A percentile compares a stretch with the other conserved stretches of the same genome.
These are phyloP conservation scores for Kandelia obovata DNA, from an alignment of 345 rosid species.

Conservation along the genomic window DNA sequence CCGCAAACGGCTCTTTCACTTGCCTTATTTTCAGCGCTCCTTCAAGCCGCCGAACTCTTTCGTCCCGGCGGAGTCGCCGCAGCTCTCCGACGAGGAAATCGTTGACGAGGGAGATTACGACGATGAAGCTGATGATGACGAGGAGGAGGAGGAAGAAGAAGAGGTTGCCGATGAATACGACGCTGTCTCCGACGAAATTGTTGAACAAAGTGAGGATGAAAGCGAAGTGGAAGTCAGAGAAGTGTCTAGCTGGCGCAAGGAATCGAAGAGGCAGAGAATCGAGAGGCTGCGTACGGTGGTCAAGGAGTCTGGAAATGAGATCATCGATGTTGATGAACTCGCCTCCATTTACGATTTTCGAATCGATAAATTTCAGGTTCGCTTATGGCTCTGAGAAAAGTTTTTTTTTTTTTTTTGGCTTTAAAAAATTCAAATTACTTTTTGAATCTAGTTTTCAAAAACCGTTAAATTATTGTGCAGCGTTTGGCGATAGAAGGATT, in stretches of 20 bases:
- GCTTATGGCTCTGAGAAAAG: not conserved
- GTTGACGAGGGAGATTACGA: conserved; percentile 40
- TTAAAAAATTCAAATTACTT: not conserved
- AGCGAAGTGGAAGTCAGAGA: conserved; percentile 26
- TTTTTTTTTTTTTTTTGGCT: not conserved
- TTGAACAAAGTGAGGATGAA: conserved; percentile 49
- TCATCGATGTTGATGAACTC: conserved; percentile 75
- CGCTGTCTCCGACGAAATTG: conserved; percentile 22
- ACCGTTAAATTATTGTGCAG: conserved; percentile 25
- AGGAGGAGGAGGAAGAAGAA: conserved; percentile 28
- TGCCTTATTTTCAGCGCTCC: conserved; percentile 26
- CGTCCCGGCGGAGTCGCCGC: conserved; percentile 48
- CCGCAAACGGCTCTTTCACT: conserved; percentile 25
- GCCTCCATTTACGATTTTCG: conserved; percentile 77
- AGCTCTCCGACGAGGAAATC: conserved; percentile 47
- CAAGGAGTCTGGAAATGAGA: conserved; percentile 59
- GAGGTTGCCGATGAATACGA: conserved; percentile 65
- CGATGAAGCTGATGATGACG: conserved; percentile 38
- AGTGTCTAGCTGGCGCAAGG: conserved; percentile 33
- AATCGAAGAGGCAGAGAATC: conserved; percentile 62
- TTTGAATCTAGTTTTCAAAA: not conserved
- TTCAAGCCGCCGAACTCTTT: conserved; percentile 44
- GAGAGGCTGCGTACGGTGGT: conserved; percentile 70
- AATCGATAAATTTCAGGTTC: conserved; percentile 91
- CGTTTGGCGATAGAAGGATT: conserved; percentile 77